Evolutionary conservation across 495 filamentous ascomycete genomes (phyloP).

Genomic region (Xylaria venustula): DNA sequence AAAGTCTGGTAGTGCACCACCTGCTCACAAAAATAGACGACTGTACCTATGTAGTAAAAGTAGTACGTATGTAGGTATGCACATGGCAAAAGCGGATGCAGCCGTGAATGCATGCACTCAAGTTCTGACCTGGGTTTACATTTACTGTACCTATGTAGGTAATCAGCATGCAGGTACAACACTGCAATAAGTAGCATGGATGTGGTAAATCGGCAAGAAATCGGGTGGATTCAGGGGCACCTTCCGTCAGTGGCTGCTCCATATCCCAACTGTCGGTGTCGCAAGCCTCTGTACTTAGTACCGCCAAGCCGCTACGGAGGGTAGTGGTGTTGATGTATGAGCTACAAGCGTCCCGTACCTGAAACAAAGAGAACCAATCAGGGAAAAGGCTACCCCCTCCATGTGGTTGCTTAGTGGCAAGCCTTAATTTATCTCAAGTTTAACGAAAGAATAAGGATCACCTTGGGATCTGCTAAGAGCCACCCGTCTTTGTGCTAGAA

Average conservation of each 20-base stretch:
- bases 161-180: not conserved
- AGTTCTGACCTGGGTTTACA: too few species aligned
- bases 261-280: not conserved
- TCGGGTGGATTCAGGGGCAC: conserved; percentile 8
- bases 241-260: conserved; percentile 8
- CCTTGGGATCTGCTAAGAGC: not conserved
- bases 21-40: not conserved
- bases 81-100: conserved; percentile 6
- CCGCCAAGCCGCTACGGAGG: too few species aligned
- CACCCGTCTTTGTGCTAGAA: not conserved
- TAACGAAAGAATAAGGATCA: not conserved
- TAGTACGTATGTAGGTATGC: not conserved
- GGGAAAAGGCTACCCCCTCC: not conserved
- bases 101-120: conserved; percentile 1
- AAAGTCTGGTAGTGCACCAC: too few species aligned
- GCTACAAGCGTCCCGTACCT: not conserved
- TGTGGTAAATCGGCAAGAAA: not conserved
- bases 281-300: not conserved
- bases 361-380: conserved; percentile 9
- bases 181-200: not conserved
- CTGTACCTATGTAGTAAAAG: not conserved
- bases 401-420: not conserved
- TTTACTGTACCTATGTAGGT: not conserved
- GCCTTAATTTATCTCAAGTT: conserved; percentile 16
- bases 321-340: not conserved